These are phyloP conservation scores for Inonotus hispidus DNA, from an alignment of 1,284 basidiomycete genomes.

Conservation along the genomic window DNA sequence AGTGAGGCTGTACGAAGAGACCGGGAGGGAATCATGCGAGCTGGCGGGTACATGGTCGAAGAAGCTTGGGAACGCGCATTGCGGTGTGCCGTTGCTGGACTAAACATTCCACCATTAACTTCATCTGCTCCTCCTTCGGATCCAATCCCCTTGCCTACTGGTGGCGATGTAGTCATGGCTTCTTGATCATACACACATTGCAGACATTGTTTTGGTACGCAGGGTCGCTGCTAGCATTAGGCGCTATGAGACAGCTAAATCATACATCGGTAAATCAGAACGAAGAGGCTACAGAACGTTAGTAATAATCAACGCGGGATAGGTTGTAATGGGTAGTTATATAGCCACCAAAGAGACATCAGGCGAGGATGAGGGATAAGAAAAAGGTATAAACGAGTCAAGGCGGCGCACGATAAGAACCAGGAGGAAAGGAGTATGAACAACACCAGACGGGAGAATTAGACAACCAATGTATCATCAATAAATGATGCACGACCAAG, in stretches of 20 bases:
- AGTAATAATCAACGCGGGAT: background rate
- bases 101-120: slow-evolving; percentile 49
- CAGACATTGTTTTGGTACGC: background rate
- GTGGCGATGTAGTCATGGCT: slow-evolving; percentile 16
- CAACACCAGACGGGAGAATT: background rate
- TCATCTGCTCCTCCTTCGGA: slow-evolving; percentile 4
- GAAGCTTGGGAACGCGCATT: slow-evolving; percentile 88
- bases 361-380: background rate
- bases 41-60: slow-evolving; percentile 77
- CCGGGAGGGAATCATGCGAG: slow-evolving; percentile 74
- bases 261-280: background rate
- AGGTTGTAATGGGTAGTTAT: background rate
- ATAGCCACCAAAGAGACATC: background rate
- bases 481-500: background rate
- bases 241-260: background rate
- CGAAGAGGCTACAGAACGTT: slow-evolving; percentile 5
- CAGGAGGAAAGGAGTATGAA: background rate
- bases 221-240: background rate
- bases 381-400: background rate
- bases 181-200: background rate
- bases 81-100: slow-evolving; percentile 67
- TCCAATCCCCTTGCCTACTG: background rate
- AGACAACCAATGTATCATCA: background rate
- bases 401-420: background rate
- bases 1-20: slow-evolving; percentile 75